These are phyloP conservation scores for Neofusicoccum kwambonambiense DNA, from an alignment of 2,329 filamentous ascomycete genomes.

Conservation along the genomic window DNA sequence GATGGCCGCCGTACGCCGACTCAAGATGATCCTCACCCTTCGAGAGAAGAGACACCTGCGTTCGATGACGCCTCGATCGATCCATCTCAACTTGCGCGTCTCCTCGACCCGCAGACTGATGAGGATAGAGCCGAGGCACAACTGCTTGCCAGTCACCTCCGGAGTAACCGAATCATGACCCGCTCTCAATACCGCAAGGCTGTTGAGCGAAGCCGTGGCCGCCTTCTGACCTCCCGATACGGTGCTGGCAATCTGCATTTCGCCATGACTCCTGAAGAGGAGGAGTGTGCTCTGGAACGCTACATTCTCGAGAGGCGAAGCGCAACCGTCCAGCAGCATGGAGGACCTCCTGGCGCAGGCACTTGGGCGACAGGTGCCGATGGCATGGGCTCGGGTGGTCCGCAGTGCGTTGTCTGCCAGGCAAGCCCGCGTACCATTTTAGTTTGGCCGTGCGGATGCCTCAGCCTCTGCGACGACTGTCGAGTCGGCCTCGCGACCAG, in stretches of 20 bases:
- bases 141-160: conserved; percentile 76
- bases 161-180: conserved; percentile 71
- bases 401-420: conserved; percentile 93
- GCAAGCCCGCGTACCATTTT: conserved; percentile 81
- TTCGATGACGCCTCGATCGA: conserved; percentile 62
- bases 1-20: conserved; percentile 70
- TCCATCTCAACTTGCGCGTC: conserved; percentile 68
- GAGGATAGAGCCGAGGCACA: conserved; percentile 80
- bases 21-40: conserved; percentile 56
- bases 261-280: conserved; percentile 49
- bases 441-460: conserved; percentile 93
- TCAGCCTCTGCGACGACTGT: conserved; percentile 94
- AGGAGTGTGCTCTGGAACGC: conserved; percentile 58
- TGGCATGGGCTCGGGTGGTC: conserved; percentile 70
- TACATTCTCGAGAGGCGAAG: conserved; percentile 57
- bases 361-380: conserved; percentile 69
- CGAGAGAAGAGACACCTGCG: conserved; percentile 54
- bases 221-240: conserved; percentile 57
- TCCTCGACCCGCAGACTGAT: conserved; percentile 75
- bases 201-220: conserved; percentile 66
- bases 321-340: conserved; percentile 32
- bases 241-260: conserved; percentile 30
- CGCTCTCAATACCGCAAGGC: conserved; percentile 72
- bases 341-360: conserved; percentile 28
- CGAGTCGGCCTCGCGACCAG: conserved; percentile 91